Base-by-base conservation (phyloP, 2,329 filamentous ascomycete genomes). In the Onygenales sp. region DNA sequence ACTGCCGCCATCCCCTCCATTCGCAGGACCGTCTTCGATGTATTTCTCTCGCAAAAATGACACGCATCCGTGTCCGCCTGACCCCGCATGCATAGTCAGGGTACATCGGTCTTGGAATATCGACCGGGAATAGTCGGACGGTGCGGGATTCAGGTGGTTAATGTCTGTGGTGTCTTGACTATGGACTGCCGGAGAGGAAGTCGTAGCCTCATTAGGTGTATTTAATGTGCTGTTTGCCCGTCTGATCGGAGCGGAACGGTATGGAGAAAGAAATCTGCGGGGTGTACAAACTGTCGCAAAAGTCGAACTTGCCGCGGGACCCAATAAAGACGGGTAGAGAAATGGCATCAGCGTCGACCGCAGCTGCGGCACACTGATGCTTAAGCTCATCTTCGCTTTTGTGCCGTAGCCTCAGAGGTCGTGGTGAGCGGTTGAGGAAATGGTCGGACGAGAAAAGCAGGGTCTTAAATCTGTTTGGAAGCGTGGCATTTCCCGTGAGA, bases 1-100 rank as follows among this genome's bases (percentile, higher is more conserved):
- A 53, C 83, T 86, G 4, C 93, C 93, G 43, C 93, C 93, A 66
- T 98, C 90, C 55, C 93, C 93, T 48, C 93, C 93, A 69, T 98
- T 97, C 8, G 93, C 83, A 9, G 93, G 93, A 0, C 93, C 93
- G 59, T 95, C 85, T 44, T 85, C 82, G 33, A 96, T 78, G 69
- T 87, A 97, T 58, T 92, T 92, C 64, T 98, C 93, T 17, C 92
- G 85, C 43, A 94, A 74, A 67, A 97, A 98, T 0, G 93, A 93
- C 50, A 97, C 89, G 66, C 93, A 98, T 58, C 93, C 93, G 65
- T 93, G 85, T 7, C 93, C 93, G 31, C 93, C 93, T 2, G 77
- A 73, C 7, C 93, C 93, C 14, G 91, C 87, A 61, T 86, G 80
- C 2, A 97, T 71, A 0, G 82, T 87, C 32, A 97, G 71, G 7